Percentiles rank a stretch among this genome's conserved stretches.
phyloP scores from a whole-genome alignment of 2,329 filamentous ascomycete genomes.

The Dactylonectria macrodidyma region DNA sequence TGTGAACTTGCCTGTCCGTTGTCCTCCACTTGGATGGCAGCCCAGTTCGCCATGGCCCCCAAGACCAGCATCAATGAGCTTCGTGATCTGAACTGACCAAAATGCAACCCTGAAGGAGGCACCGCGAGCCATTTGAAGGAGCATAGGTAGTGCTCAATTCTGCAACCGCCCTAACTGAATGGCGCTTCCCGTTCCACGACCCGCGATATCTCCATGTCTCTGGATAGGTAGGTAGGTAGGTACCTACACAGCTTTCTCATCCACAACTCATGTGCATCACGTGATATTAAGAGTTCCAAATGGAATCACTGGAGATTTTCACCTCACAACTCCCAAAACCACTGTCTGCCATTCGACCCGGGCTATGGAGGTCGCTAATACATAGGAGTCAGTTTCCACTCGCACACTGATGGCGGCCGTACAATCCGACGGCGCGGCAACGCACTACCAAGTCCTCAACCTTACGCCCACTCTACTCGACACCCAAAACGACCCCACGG shows the following conservation, averaged over 20 bases:
- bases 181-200: too few relatives aligned
- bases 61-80: background rate
- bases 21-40: background rate
- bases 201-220: background rate
- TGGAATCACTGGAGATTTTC: slow-evolving; percentile 18
- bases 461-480: slow-evolving; percentile 66
- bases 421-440: slow-evolving; percentile 50
- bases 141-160: too few relatives aligned
- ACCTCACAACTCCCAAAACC: slow-evolving; percentile 16
- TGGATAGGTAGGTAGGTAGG: too few relatives aligned
- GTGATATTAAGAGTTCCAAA: slow-evolving; percentile 37
- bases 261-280: slow-evolving; percentile 32
- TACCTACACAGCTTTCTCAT: background rate
- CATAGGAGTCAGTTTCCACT: background rate
- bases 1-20: background rate
- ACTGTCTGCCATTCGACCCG: background rate
- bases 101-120: background rate
- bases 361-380: slow-evolving; percentile 5
- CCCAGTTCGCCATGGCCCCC: background rate
- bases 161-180: background rate
- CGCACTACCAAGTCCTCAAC: slow-evolving; percentile 74
- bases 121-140: background rate
- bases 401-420: slow-evolving; percentile 29
- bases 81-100: background rate
- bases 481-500: slow-evolving; percentile 58